These are phyloP conservation scores for Wickerhamiella sergipiensis DNA, from an alignment of 805 yeast genomes.

Conservation along the genomic window DNA sequence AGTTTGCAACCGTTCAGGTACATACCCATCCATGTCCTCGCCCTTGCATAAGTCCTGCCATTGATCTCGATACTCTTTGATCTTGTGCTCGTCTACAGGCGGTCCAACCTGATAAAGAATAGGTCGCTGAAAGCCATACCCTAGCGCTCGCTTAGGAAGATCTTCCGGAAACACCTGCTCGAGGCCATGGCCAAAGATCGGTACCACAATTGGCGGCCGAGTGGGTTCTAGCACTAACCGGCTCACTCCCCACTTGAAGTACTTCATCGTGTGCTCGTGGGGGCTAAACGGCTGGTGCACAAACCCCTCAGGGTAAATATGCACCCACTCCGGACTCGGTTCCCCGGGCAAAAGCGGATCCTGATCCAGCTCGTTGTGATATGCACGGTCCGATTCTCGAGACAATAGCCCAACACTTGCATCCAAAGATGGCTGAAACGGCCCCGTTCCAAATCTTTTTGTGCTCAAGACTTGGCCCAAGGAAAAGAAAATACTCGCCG, in stretches of 20 bases:
- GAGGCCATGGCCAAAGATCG: constrained; percentile 75
- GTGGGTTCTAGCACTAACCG: constrained; percentile 73
- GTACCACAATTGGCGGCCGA: constrained; percentile 72
- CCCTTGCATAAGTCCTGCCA: constrained; percentile 56
- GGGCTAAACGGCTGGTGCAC: constrained; percentile 76
- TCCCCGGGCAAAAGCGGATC: neutral
- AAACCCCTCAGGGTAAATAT: constrained; percentile 88
- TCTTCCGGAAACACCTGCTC: constrained; percentile 78
- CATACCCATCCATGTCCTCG: constrained; percentile 37
- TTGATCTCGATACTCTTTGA: constrained; percentile 46
- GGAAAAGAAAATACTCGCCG: constrained; percentile 44
- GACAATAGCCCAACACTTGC: constrained; percentile 70
- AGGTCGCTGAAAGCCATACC: constrained; percentile 50
- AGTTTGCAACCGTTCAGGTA: constrained; percentile 44
- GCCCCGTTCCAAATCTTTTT: constrained; percentile 81
- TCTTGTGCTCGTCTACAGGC: constrained; percentile 44
- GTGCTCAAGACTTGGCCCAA: constrained; percentile 83
- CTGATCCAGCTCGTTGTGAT: neutral
- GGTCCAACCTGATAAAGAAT: constrained; percentile 61
- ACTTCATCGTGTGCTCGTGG: constrained; percentile 73
- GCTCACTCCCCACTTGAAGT: constrained; percentile 91
- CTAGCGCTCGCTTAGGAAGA: constrained; percentile 38
- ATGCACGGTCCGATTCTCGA: neutral
- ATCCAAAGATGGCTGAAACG: constrained; percentile 81
- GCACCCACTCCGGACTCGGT: constrained; percentile 47